Evolutionary conservation across 1,284 basidiomycete genomes (phyloP).

Genomic region (Takashimella koratensis): DNA sequence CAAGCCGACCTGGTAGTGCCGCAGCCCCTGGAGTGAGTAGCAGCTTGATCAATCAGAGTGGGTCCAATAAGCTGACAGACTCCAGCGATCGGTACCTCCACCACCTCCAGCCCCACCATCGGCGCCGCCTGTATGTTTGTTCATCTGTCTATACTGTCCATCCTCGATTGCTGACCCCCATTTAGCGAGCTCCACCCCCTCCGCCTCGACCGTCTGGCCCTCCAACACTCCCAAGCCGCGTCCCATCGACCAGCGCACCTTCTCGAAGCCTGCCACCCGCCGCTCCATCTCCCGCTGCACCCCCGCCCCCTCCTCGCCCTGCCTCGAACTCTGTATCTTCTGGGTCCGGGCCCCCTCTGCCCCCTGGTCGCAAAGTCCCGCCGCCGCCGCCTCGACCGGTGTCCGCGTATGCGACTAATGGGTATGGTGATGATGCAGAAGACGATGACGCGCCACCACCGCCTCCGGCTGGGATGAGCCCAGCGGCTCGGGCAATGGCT

Average conservation of each 20-base stretch:
- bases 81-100: too few relatives aligned
- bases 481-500: constrained; percentile 27
- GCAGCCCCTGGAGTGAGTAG: neutral
- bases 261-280: neutral
- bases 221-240: constrained; percentile 3
- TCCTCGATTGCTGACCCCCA: too few relatives aligned
- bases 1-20: neutral
- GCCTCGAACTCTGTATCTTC: constrained; percentile 9
- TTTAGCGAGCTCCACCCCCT: constrained; percentile 11
- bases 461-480: constrained; percentile 31
- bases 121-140: constrained; percentile 1
- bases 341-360: constrained; percentile 8
- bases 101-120: constrained; percentile 10
- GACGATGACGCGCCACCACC: constrained; percentile 33
- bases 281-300: constrained; percentile 49
- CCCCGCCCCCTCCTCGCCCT: constrained; percentile 64
- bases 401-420: neutral
- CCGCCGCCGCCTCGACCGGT: constrained; percentile 11
- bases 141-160: too few relatives aligned
- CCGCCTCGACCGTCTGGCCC: constrained; percentile 20
- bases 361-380: constrained; percentile 6
- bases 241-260: constrained; percentile 22
- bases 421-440: constrained; percentile 20
- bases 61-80: too few relatives aligned
- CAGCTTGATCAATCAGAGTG: too few relatives aligned